Conservation (phyloP, 208 protist species). For the Angomonas deanei region DNA sequence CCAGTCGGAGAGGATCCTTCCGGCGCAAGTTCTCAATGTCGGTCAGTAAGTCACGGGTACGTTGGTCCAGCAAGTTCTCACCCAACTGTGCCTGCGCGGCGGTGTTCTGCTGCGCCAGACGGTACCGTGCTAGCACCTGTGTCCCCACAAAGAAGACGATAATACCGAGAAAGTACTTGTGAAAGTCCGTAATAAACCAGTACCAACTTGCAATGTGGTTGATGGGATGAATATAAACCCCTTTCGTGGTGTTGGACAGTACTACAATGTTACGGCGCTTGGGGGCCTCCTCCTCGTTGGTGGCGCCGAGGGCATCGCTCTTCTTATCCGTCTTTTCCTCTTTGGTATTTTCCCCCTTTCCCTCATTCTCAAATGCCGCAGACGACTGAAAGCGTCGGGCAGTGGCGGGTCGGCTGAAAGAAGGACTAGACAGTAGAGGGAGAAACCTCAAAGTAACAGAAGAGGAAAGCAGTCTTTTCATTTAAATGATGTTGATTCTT, state of each 20-base stretch:
- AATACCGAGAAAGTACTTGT: constrained; percentile 79
- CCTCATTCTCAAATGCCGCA: not conserved
- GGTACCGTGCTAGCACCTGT: constrained; percentile 77
- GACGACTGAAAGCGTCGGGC: not conserved
- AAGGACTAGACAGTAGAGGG: not conserved
- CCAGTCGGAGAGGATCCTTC: constrained; percentile 81
- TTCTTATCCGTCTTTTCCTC: constrained; percentile 4
- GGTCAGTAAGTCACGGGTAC: constrained; percentile 64
- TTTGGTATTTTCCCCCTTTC: constrained; percentile 6
- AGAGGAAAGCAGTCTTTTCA: not conserved
- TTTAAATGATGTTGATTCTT: too few species aligned
- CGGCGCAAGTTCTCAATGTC: constrained; percentile 83
- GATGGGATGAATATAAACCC: constrained; percentile 78
- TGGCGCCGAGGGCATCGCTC: constrained; percentile 29
- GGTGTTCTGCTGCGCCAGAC: constrained; percentile 66
- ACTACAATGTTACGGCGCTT: constrained; percentile 75
- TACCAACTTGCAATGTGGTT: constrained; percentile 88
- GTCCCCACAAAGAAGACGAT: constrained; percentile 74
- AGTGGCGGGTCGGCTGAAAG: too few species aligned
- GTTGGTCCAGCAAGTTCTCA: constrained; percentile 84
- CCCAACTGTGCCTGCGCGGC: constrained; percentile 76
- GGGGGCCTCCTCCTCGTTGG: constrained; percentile 18
- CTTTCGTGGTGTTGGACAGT: constrained; percentile 81
- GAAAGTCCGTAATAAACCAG: constrained; percentile 84
- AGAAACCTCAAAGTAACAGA: constrained; percentile 3